Evolutionary conservation across 2,329 filamentous ascomycete genomes (phyloP).

Genomic region (Setomelanomma holmii): DNA sequence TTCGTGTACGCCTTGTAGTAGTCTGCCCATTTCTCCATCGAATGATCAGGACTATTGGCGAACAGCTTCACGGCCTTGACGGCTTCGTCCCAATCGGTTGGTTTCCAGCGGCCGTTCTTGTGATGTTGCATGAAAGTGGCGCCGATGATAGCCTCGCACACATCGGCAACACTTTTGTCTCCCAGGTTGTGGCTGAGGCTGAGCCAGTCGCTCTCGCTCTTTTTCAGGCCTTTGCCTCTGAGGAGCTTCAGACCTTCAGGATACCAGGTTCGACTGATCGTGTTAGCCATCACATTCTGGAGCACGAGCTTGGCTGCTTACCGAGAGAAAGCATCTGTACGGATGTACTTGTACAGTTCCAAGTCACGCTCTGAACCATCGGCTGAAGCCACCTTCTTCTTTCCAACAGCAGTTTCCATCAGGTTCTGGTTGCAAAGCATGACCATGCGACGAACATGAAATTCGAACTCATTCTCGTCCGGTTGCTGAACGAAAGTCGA

Average conservation of each 20-base stretch:
- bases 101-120: constrained; percentile 48
- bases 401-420: constrained; percentile 70
- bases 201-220: constrained; percentile 54
- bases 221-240: constrained; percentile 71
- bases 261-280: constrained; percentile 79
- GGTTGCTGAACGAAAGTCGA: constrained; percentile 80
- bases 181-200: constrained; percentile 69
- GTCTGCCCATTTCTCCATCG: constrained; percentile 72
- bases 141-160: constrained; percentile 92
- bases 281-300: constrained; percentile 21
- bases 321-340: constrained; percentile 82
- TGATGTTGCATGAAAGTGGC: constrained; percentile 72
- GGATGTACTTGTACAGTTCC: constrained; percentile 76
- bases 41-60: constrained; percentile 73
- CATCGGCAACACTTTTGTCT: constrained; percentile 92
- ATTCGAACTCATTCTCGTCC: constrained; percentile 81
- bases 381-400: constrained; percentile 51
- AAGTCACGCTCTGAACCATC: constrained; percentile 44
- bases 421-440: constrained; percentile 92
- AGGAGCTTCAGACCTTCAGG: constrained; percentile 77
- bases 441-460: constrained; percentile 89
- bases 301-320: constrained; percentile 39
- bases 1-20: constrained; percentile 74
- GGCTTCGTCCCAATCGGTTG: constrained; percentile 64
- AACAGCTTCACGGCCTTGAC: constrained; percentile 72